These are phyloP conservation scores for Geranomyces michiganensis DNA, from an alignment of 192 early-diverging fungal species.

Conservation along the genomic window DNA sequence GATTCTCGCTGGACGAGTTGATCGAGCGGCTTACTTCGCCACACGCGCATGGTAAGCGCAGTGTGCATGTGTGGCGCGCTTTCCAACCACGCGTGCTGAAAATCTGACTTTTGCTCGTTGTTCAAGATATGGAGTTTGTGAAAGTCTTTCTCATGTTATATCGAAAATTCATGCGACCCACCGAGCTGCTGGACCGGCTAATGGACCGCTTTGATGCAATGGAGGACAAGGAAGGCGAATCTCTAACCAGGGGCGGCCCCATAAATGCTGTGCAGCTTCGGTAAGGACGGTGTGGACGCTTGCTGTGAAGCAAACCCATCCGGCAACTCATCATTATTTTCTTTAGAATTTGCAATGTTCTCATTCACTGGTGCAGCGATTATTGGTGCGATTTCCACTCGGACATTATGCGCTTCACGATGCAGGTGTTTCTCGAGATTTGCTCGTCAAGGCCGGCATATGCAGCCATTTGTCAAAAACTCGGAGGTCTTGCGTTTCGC, in stretches of 20 bases:
- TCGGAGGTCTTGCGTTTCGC: constrained; percentile 31
- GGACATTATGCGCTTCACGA: constrained; percentile 48
- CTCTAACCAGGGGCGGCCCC: constrained; percentile 2
- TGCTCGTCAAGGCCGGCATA: constrained; percentile 32
- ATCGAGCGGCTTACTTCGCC: constrained; percentile 44
- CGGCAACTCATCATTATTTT: neutral
- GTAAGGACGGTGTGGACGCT: constrained; percentile 23
- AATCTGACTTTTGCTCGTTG: neutral
- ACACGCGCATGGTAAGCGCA: constrained; percentile 33
- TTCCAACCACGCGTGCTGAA: neutral
- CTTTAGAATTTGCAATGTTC: constrained; percentile 49
- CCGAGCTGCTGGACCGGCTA: constrained; percentile 46
- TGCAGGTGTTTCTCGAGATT: constrained; percentile 45
- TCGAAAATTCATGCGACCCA: constrained; percentile 46
- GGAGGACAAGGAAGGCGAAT: constrained; percentile 16
- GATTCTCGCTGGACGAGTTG: constrained; percentile 42
- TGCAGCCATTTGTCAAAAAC: constrained; percentile 36
- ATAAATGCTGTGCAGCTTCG: constrained; percentile 48
- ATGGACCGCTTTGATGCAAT: constrained; percentile 48
- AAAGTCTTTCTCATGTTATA: constrained; percentile 49
- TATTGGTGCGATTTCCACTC: constrained; percentile 49
- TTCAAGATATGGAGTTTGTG: constrained; percentile 45
- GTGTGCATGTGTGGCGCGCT: neutral
- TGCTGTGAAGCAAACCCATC: too few relatives aligned
- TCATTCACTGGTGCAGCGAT: constrained; percentile 40